Base-by-base conservation (phyloP, 257 asterid species). In the Solanum corneliomulleri region DNA sequence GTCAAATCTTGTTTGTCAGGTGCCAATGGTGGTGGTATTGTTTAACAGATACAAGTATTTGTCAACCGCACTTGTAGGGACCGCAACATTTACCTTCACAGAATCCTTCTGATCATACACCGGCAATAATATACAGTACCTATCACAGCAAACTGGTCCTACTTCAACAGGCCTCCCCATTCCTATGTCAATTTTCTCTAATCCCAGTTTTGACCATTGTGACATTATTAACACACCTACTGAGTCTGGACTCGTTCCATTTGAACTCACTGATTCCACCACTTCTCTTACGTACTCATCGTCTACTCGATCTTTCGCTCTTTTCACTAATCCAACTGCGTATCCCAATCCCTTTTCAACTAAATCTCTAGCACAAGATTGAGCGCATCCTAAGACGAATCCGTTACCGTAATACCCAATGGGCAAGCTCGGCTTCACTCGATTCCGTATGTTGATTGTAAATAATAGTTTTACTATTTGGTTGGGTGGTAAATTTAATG, bases 121-220 rank as follows among this genome's bases (percentile, higher is more conserved):
- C 9, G 98, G 96, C 82, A 88, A 88, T 7, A 95, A 42, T 25
- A 91, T 58, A 80, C 97, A 95, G 90, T 92, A 94, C 88, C 88
- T 89, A 69, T 92, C 94, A 7, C 92, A 45, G 69, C 92, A 88
- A 5, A 93, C 87, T 76, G 98, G 95, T 47, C 92, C 93, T 89
- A 95, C 95, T 15, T 92, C 88, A 37, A 88, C 89, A 12, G 96
- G 96, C 72, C 77, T 88, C 1, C 97, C 98, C 89, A 93, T 87
- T 2, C 98, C 98, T 72, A 95, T 93, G 89, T 95, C 96, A 88
- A 95, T 89, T 62, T 66, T 71, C 15, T 94, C 90, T 21, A 95
- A 88, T 69, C 98, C 98, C 29, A 95, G 86, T 88, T 93, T 92
- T 86, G 98, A 92, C 98, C 96, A 95, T 16, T 95, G 96, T 0